Base-by-base conservation (phyloP, 352 stramenopile genomes). In the Globisporangium spiculum region DNA sequence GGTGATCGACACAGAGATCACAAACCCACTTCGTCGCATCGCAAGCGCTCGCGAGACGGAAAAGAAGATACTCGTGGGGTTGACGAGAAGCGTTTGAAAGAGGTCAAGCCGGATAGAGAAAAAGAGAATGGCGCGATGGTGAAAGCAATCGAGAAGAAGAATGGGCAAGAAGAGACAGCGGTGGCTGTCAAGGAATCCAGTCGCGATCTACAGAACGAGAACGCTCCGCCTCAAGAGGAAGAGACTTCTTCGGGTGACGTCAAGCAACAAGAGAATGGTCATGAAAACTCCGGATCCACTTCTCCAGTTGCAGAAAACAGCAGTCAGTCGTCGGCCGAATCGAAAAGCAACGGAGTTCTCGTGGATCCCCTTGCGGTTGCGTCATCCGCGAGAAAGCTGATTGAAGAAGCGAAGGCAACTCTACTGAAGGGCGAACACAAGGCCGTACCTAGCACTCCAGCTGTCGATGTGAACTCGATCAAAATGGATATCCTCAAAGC, bases 401-500 rank as follows among this genome's bases (percentile, higher is more conserved):
- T 71, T 52, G 66, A 67, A 27, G 36, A 71, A 52, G 48, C 63
- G 41, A 70, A 63, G 12, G 36, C 63, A 5, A 30, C 55, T 30
- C 9, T 60, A 10, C 24, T 65, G 52, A 60, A 65, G 53, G 59
- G 30, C 14, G 26, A 65, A 12, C 24, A 4, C 22, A 27, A 48
- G 18, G 8, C 58, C 14, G 60, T 48, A 2, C 12, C 32, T 24
- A 24, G 59, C 3, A 68, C 74, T 50, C 60, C 74, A 59, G 44
- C 67, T 2, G 65, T 95, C 18, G 78, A 96, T 62, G 84, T 94
- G 38, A 84, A 71, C 26, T 83, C 84, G 0, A 93, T 96, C 66
- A 94, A 96, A 70, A 75, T 83, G 65, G 75, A 94, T 58, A 89
- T 96, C 56, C 60, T 96, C 6, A 94, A 93, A 63, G 88, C 84